phyloP scores from a whole-genome alignment of 2,329 filamentous ascomycete genomes.

The Exophiala sideris region DNA sequence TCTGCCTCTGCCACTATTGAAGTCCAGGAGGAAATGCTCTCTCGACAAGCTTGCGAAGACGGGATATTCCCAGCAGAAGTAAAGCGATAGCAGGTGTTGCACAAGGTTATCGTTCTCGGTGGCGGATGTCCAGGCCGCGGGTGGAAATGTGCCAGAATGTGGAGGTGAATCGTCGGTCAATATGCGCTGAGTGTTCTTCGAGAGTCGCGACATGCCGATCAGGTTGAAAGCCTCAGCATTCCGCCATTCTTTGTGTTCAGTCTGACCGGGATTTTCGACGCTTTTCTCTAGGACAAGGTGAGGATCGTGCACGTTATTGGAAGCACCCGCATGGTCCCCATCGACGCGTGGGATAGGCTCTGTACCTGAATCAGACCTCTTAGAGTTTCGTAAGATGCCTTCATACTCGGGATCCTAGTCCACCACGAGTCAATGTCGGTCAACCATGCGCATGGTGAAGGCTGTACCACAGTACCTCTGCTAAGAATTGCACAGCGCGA shows the following conservation, averaged over 20 bases:
- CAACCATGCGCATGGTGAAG: background rate
- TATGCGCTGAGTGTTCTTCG: background rate
- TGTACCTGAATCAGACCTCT: background rate
- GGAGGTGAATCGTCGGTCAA: conserved; percentile 1
- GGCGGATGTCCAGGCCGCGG: conserved; percentile 5
- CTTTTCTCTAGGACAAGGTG: background rate
- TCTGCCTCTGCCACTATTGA: background rate
- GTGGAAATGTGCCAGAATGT: background rate
- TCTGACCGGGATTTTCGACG: background rate
- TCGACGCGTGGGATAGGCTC: background rate
- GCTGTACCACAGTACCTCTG: background rate
- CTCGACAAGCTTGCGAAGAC: conserved; percentile 10
- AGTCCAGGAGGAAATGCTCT: conserved; percentile 14
- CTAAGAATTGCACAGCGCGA: background rate
- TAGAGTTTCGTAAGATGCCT: background rate
- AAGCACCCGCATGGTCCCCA: background rate
- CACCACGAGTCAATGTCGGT: background rate
- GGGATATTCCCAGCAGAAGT: conserved; percentile 14
- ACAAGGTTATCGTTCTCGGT: conserved; percentile 7
- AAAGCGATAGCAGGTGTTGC: conserved; percentile 7
- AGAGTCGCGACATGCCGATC: conserved; percentile 4
- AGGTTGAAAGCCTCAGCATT: background rate
- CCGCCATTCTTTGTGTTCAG: background rate
- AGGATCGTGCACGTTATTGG: background rate
- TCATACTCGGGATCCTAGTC: background rate